These are phyloP conservation scores for Epichloe sibirici DNA, from an alignment of 2,329 filamentous ascomycete genomes.

Conservation along the genomic window DNA sequence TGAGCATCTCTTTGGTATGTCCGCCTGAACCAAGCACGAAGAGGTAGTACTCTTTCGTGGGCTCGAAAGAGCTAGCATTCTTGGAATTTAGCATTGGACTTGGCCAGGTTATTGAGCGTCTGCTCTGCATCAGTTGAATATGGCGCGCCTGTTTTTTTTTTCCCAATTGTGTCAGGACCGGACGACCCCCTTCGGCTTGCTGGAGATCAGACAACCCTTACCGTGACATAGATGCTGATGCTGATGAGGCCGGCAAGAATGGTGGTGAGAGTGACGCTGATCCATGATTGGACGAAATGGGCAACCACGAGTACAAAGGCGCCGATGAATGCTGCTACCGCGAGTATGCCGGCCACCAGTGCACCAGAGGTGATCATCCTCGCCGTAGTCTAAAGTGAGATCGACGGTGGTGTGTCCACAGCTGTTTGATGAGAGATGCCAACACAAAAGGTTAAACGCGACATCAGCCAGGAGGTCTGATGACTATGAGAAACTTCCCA, in stretches of 20 bases:
- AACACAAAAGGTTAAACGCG: background rate
- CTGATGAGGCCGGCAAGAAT: constrained; percentile 10
- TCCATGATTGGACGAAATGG: background rate
- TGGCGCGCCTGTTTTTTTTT: constrained; percentile 16
- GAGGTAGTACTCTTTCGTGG: constrained; percentile 42
- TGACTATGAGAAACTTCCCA: background rate
- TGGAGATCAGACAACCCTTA: constrained; percentile 8
- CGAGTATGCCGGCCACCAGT: background rate
- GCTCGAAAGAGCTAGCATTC: background rate
- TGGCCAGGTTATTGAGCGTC: constrained; percentile 11
- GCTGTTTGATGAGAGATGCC: background rate
- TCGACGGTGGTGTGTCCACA: background rate
- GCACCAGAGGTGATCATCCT: background rate
- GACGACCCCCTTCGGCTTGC: background rate
- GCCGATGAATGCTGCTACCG: background rate
- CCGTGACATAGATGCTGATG: constrained; percentile 19
- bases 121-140: constrained; percentile 14
- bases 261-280: constrained; percentile 4
- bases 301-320: background rate
- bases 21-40: constrained; percentile 86
- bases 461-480: background rate
- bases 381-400: background rate
- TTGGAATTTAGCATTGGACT: background rate
- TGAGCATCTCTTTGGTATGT: constrained; percentile 89
- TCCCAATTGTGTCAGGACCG: background rate